These are phyloP conservation scores for Pythium vanterpoolii DNA, from an alignment of 352 stramenopile species.

Conservation along the genomic window DNA sequence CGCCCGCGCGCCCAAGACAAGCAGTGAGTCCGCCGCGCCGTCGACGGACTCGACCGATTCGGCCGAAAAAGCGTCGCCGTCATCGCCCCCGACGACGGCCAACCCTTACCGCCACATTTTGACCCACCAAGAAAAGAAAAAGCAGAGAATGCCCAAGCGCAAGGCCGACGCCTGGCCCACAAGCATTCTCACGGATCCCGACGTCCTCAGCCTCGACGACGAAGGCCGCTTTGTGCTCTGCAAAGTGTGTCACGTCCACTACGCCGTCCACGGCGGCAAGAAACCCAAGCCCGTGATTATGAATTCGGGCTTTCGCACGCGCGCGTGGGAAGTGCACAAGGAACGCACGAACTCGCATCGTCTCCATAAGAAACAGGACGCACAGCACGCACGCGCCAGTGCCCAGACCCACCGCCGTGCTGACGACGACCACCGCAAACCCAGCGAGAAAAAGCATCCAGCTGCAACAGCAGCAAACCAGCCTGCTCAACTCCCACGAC, in stretches of 20 bases:
- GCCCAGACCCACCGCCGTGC: not conserved
- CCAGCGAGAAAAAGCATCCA: not conserved
- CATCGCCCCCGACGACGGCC: too few relatives aligned
- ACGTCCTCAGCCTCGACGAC: slow-evolving; percentile 78
- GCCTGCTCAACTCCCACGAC: not conserved
- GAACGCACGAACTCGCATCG: slow-evolving; percentile 77
- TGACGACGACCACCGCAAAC: slow-evolving; percentile 16
- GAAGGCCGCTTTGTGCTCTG: slow-evolving; percentile 76
- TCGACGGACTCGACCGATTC: slow-evolving; percentile 17
- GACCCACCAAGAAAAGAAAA: slow-evolving; percentile 40
- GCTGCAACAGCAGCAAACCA: not conserved
- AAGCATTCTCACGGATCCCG: slow-evolving; percentile 60
- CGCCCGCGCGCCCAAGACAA: slow-evolving; percentile 12
- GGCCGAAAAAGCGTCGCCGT: not conserved
- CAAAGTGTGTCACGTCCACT: slow-evolving; percentile 82
- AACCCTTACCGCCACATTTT: slow-evolving; percentile 28
- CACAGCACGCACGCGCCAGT: not conserved
- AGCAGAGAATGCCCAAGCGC: slow-evolving; percentile 60
- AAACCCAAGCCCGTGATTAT: slow-evolving; percentile 80
- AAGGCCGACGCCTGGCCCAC: slow-evolving; percentile 75
- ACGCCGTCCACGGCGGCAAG: slow-evolving; percentile 76
- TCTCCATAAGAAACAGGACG: slow-evolving; percentile 58
- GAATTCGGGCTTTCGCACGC: slow-evolving; percentile 78
- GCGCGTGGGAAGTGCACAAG: slow-evolving; percentile 81
- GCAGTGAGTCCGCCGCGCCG: slow-evolving; percentile 7